Conservation (phyloP, 192 early-diverging fungal genomes). For the Coemansia sp. region DNA sequence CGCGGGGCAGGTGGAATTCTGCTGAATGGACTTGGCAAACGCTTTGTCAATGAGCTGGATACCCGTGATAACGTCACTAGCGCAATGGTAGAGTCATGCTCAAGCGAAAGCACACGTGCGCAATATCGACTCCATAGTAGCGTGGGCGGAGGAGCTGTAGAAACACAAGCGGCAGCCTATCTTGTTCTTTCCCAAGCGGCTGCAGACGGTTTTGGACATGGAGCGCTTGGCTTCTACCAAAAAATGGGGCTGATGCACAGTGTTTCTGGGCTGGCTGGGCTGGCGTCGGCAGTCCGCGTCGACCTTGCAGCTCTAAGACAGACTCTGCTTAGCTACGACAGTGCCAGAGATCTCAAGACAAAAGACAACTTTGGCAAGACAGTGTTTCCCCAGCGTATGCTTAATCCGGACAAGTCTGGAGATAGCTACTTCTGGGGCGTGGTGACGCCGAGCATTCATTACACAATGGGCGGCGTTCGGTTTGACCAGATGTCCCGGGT, state of each 20-base stretch:
- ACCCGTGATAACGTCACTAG: conserved; percentile 93
- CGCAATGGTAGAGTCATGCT: conserved; percentile 74
- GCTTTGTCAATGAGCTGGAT: conserved; percentile 92
- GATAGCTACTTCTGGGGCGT: conserved; percentile 62
- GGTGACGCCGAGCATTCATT: conserved; percentile 82
- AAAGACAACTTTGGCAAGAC: conserved; percentile 71
- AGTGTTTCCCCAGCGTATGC: conserved; percentile 64
- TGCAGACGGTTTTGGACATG: conserved; percentile 44
- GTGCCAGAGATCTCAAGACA: conserved; percentile 56
- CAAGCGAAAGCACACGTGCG: conserved; percentile 16
- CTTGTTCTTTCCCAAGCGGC: conserved; percentile 49
- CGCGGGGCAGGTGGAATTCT: conserved; percentile 91
- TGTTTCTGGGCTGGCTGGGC: conserved; percentile 8
- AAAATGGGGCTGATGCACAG: conserved; percentile 44
- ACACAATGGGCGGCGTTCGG: conserved; percentile 75
- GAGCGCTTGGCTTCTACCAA: conserved; percentile 48
- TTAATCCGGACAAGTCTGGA: conserved; percentile 37
- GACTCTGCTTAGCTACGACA: conserved; percentile 59
- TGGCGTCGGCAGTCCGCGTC: conserved; percentile 42
- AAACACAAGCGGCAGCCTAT: conserved; percentile 29
- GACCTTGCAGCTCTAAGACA: conserved; percentile 40
- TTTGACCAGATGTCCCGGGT: conserved; percentile 35
- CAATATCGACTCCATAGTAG: neutral
- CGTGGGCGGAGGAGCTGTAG: neutral
- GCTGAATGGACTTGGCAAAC: conserved; percentile 75